Conservation (phyloP, 495 filamentous ascomycete genomes). For the Daldinia caldariorum region DNA sequence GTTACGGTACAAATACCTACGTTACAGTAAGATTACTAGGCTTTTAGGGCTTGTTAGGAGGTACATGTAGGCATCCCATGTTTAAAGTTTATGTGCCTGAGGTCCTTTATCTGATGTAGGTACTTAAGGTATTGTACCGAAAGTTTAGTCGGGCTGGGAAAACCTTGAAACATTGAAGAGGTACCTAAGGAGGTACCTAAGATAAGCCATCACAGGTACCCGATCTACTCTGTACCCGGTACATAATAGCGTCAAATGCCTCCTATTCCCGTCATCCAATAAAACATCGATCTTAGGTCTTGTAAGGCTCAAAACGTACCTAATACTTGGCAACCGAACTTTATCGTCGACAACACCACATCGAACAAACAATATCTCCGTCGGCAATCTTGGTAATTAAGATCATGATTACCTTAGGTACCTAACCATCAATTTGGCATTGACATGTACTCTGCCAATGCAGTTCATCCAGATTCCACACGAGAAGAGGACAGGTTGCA, state of each 20-base stretch:
- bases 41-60: constrained; percentile 1
- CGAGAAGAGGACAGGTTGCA: background rate
- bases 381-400: background rate
- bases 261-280: constrained; percentile 10
- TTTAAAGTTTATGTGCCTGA: constrained; percentile 10
- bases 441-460: background rate
- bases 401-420: constrained; percentile 19
- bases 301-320: constrained; percentile 17
- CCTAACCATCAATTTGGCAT: constrained; percentile 3
- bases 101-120: background rate
- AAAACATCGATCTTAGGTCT: constrained; percentile 10
- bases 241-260: background rate
- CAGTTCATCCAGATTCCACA: background rate
- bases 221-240: background rate
- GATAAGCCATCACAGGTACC: background rate
- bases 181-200: too few relatives aligned
- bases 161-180: too few relatives aligned
- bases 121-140: background rate
- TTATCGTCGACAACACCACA: constrained; percentile 21
- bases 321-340: constrained; percentile 21
- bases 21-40: constrained; percentile 42
- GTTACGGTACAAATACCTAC: background rate
- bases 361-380: background rate
- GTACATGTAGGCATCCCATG: constrained; percentile 7
- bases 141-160: too few relatives aligned